Conservation (phyloP, 441 rosid genomes). For the Brassica hybrid region DNA sequence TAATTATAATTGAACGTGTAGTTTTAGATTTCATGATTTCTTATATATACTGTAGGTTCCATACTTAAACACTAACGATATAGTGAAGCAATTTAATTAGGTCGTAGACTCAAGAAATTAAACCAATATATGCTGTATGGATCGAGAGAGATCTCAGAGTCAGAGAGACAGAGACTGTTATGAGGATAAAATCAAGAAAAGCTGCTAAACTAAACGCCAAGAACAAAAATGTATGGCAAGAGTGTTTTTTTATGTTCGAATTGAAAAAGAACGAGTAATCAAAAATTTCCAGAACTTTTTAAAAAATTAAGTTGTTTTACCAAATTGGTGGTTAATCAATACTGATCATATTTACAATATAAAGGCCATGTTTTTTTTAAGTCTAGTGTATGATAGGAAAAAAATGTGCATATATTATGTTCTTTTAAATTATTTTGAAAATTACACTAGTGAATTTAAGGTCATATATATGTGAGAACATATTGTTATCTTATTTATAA, state of each 20-base stretch:
- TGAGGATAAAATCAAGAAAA: slow-evolving; percentile 26
- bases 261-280: background rate
- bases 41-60: background rate
- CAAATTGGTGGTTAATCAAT: background rate
- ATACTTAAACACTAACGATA: background rate
- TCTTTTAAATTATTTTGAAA: background rate
- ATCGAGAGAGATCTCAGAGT: slow-evolving; percentile 22
- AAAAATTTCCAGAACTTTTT: background rate
- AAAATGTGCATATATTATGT: background rate
- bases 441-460: background rate
- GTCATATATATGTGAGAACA: background rate
- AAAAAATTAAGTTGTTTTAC: background rate
- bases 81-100: slow-evolving; percentile 10
- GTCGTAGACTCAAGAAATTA: slow-evolving; percentile 9
- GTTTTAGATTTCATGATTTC: background rate
- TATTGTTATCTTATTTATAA: background rate
- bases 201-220: slow-evolving; percentile 32
- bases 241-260: slow-evolving; percentile 5
- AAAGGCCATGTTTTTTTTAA: background rate
- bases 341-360: background rate
- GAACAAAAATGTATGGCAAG: slow-evolving; percentile 27
- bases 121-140: slow-evolving; percentile 7
- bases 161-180: slow-evolving; percentile 35
- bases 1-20: background rate
- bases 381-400: background rate